Evolutionary conservation across 2,329 filamentous ascomycete species (phyloP).

Genomic region (Cadophora luteo-olivacea): DNA sequence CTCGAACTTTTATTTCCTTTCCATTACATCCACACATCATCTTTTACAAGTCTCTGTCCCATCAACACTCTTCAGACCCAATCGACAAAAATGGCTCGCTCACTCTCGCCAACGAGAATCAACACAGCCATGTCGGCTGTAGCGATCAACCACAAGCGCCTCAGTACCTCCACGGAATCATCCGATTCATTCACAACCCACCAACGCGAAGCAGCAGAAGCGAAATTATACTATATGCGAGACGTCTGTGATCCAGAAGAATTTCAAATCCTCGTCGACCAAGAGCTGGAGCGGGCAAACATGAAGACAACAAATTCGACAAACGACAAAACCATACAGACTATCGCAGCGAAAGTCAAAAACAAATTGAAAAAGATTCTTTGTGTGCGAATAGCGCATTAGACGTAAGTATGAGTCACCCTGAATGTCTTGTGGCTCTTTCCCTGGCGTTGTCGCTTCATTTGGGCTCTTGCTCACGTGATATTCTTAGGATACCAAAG

Average conservation of each 20-base stretch:
- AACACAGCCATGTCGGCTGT: constrained; percentile 29
- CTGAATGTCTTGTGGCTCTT: neutral
- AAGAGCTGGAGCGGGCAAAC: constrained; percentile 21
- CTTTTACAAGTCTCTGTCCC: neutral
- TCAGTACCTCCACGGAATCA: constrained; percentile 9
- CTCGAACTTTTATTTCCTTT: neutral
- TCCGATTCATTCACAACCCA: constrained; percentile 14
- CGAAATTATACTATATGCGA: constrained; percentile 35
- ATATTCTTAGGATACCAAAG: neutral
- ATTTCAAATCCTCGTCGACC: constrained; percentile 32
- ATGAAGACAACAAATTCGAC: neutral
- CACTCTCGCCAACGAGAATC: neutral
- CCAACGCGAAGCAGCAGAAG: constrained; percentile 26
- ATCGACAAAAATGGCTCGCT: neutral
- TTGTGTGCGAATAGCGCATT: neutral
- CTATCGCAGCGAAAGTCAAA: constrained; percentile 9
- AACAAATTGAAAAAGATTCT: neutral
- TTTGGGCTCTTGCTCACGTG: neutral
- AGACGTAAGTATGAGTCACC: neutral
- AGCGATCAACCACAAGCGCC: constrained; percentile 21
- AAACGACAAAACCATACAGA: neutral
- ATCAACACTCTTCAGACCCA: neutral
- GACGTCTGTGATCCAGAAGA: constrained; percentile 28
- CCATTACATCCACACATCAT: neutral
- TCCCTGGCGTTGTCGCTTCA: neutral